Conservation (phyloP, 1,284 basidiomycete species). For the Ceratobasidium papillatum region DNA sequence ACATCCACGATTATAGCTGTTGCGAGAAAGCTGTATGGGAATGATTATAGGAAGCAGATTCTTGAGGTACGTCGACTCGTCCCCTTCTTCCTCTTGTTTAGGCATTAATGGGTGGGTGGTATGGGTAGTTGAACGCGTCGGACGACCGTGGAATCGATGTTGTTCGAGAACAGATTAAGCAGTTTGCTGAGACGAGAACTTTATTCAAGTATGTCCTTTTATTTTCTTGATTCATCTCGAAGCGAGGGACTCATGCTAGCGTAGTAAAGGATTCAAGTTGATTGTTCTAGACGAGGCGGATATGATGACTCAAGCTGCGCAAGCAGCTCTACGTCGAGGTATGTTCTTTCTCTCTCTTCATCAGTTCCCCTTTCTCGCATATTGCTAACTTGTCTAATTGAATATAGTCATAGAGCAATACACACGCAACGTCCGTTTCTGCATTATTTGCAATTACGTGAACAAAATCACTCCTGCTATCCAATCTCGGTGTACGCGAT, state of each 20-base stretch:
- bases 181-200: slow-evolving; percentile 96
- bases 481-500: slow-evolving; percentile 97
- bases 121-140: slow-evolving; percentile 93
- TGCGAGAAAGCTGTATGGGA: slow-evolving; percentile 91
- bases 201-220: slow-evolving; percentile 60
- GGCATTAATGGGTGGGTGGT: background rate
- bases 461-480: slow-evolving; percentile 99
- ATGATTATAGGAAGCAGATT: slow-evolving; percentile 86
- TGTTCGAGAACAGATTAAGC: slow-evolving; percentile 98
- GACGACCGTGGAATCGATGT: slow-evolving; percentile 99
- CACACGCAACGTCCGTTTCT: slow-evolving; percentile 98
- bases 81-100: background rate
- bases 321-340: slow-evolving; percentile 90
- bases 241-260: slow-evolving; percentile 51
- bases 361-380: slow-evolving; percentile 50
- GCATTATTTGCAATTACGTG: slow-evolving; percentile 99
- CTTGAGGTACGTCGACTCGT: slow-evolving; percentile 75
- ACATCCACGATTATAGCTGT: slow-evolving; percentile 98
- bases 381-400: slow-evolving; percentile 47
- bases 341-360: slow-evolving; percentile 53
- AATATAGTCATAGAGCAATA: slow-evolving; percentile 96
- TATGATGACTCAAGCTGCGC: slow-evolving; percentile 99
- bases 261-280: slow-evolving; percentile 92
- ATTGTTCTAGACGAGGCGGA: slow-evolving; percentile 99
- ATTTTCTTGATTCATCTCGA: background rate